Evolutionary conservation across 2,329 filamentous ascomycete species (phyloP).

Genomic region (Cercospora beticola): DNA sequence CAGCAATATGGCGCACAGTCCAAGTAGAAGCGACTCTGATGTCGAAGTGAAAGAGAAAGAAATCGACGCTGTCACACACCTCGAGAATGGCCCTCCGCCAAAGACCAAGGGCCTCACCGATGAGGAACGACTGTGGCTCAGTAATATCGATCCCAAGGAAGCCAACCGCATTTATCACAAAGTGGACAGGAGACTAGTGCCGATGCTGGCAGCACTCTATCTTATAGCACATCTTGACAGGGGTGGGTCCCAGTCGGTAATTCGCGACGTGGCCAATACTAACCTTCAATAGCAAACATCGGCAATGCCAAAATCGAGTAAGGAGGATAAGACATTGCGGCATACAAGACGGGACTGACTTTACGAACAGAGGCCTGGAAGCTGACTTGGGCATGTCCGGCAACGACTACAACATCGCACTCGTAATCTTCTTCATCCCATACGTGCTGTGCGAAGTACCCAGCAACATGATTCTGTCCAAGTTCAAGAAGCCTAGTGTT

Average conservation of each 20-base stretch:
- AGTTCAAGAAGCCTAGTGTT: slow-evolving; percentile 39
- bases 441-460: slow-evolving; percentile 43
- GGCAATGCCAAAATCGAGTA: slow-evolving; percentile 53
- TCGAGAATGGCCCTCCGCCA: slow-evolving; percentile 15
- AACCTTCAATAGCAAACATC: slow-evolving; percentile 49
- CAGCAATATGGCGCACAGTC: slow-evolving; percentile 10
- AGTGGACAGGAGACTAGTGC: slow-evolving; percentile 22
- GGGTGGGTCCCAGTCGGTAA: neutral
- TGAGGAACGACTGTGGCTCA: slow-evolving; percentile 29
- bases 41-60: slow-evolving; percentile 23
- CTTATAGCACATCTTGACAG: slow-evolving; percentile 47
- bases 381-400: slow-evolving; percentile 46
- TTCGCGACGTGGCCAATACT: neutral
- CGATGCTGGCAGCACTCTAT: slow-evolving; percentile 43
- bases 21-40: slow-evolving; percentile 11
- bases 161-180: slow-evolving; percentile 43
- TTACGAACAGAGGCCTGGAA: slow-evolving; percentile 41
- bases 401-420: slow-evolving; percentile 51
- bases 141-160: slow-evolving; percentile 24
- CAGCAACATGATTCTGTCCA: slow-evolving; percentile 27
- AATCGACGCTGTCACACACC: slow-evolving; percentile 19
- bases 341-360: neutral
- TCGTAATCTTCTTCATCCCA: slow-evolving; percentile 55
- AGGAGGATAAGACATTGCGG: neutral
- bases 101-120: slow-evolving; percentile 25